Evolutionary conservation across 306 rosid genomes (phyloP).

Genomic region (Geum urbanum): DNA sequence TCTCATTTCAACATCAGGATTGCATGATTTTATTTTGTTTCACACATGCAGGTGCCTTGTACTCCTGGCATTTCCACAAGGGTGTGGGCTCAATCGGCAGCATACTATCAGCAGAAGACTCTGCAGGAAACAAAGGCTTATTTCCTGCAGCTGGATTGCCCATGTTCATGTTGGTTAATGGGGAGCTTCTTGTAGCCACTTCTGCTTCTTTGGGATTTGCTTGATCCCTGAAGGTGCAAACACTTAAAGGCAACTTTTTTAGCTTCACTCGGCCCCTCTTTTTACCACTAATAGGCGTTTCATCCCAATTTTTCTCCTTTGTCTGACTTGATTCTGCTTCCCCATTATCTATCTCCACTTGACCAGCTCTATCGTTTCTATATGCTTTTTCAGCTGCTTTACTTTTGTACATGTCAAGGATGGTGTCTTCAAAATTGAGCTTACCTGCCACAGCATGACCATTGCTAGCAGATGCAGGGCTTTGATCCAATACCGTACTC

Average conservation of each 20-base stretch:
- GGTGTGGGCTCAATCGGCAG: slow-evolving; percentile 58
- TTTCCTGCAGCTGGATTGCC: slow-evolving; percentile 42
- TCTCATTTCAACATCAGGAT: slow-evolving; percentile 42
- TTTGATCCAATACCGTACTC: slow-evolving; percentile 38
- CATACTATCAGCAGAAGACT: slow-evolving; percentile 52
- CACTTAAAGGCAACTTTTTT: slow-evolving; percentile 79
- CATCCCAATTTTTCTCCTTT: slow-evolving; percentile 51
- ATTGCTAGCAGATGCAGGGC: slow-evolving; percentile 45
- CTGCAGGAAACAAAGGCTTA: slow-evolving; percentile 52
- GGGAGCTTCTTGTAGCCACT: slow-evolving; percentile 37
- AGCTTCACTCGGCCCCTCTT: slow-evolving; percentile 90
- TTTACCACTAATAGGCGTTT: slow-evolving; percentile 49
- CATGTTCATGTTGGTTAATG: slow-evolving; percentile 41
- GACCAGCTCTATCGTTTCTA: slow-evolving; percentile 44
- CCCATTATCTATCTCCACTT: slow-evolving; percentile 39
- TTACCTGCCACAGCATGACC: slow-evolving; percentile 44
- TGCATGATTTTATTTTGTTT: slow-evolving; percentile 72
- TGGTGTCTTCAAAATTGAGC: slow-evolving; percentile 47
- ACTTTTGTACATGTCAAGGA: slow-evolving; percentile 50
- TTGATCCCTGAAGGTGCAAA: slow-evolving; percentile 58
- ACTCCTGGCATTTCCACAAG: slow-evolving; percentile 81
- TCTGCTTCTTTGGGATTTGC: slow-evolving; percentile 56
- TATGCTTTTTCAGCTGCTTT: slow-evolving; percentile 49
- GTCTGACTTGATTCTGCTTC: slow-evolving; percentile 70
- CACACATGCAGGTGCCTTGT: slow-evolving; percentile 65